These are phyloP conservation scores for Crithidia fasciculata DNA, from an alignment of 208 protist genomes.

Conservation along the genomic window DNA sequence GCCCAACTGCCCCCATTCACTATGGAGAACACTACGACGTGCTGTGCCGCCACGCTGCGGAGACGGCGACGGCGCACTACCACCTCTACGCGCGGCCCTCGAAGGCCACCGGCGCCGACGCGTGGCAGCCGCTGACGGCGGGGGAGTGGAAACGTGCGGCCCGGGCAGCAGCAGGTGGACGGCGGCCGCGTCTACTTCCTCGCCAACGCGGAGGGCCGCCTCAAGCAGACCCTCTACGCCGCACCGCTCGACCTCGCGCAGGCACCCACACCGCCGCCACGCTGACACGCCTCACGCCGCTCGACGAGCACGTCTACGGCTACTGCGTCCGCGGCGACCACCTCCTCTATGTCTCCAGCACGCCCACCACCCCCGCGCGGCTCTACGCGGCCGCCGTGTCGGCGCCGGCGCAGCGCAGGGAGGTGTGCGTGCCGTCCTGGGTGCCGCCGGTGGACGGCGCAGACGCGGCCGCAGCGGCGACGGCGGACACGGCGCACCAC, in stretches of 20 bases:
- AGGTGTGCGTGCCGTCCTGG: slow-evolving; percentile 21
- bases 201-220: slow-evolving; percentile 64
- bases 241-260: slow-evolving; percentile 37
- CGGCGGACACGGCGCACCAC: slow-evolving; percentile 12
- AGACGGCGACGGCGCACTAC: slow-evolving; percentile 63
- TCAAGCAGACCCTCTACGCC: slow-evolving; percentile 60
- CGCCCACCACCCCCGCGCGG: slow-evolving; percentile 39
- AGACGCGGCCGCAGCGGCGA: slow-evolving; percentile 1
- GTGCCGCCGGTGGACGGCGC: slow-evolving; percentile 1
- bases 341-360: slow-evolving; percentile 66
- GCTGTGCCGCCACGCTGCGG: slow-evolving; percentile 55
- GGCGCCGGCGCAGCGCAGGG: slow-evolving; percentile 13
- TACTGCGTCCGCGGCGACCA: slow-evolving; percentile 43
- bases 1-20: slow-evolving; percentile 45
- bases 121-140: slow-evolving; percentile 68
- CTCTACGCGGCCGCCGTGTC: slow-evolving; percentile 44
- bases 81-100: slow-evolving; percentile 59
- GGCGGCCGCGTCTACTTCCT: slow-evolving; percentile 58
- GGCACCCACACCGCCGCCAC: slow-evolving; percentile 28
- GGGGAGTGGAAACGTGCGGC: slow-evolving; percentile 77
- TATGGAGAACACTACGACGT: slow-evolving; percentile 66
- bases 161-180: slow-evolving; percentile 24
- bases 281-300: slow-evolving; percentile 48
- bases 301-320: slow-evolving; percentile 64
- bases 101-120: slow-evolving; percentile 10